Evolutionary conservation across 208 protist genomes (phyloP), one percentile per base, ranked within the genome.

Genomic region (Trichomonas tenax): DNA sequence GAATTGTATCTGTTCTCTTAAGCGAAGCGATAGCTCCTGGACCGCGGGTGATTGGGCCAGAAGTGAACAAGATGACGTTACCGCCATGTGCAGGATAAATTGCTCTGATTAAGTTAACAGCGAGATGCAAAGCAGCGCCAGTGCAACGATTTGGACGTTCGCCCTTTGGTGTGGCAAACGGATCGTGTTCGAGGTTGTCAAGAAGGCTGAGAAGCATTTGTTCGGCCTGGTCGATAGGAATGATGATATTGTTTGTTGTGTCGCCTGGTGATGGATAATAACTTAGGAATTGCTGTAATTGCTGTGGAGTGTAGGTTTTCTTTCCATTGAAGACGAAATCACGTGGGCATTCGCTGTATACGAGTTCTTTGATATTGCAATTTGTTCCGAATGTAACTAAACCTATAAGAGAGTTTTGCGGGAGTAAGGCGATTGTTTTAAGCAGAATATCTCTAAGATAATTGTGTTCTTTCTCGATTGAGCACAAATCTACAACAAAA

Each of bases 401-500:
- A 96, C 98, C 98, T 31, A 99, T 98, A 38, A 98, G 97, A 0
- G 98, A 97, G 96, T 99, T 98, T 58, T 98, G 97, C 14, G 99
- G 99, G 23, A 99, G 97, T 46, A 98, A 97, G 38, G 97, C 98
- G 48, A 99, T 96, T 26, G 98, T 98, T 97, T 98, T 96, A 23
- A 96, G 48, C 31, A 99, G 97, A 95, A 98, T 98, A 82, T 99
- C 98, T 90, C 98, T 98, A 82, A 99, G 97, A 72, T 88, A 36
- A 26, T 95, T 36, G 14, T 96, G 96, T 63, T 97, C 96, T 9
- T 36, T 34, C 51, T 96, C 96, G 98, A 96, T 98, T 34, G 99
- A 97, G 96, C 99, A 99, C 34, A 98, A 99, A 97, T 99, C 99
- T 10, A 99, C 97, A 31, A 99, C 98, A 96, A 99, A 99, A 26